These are phyloP conservation scores for Leucocoprinus leucothites DNA, from an alignment of 768 basidiomycete species.

Conservation along the genomic window DNA sequence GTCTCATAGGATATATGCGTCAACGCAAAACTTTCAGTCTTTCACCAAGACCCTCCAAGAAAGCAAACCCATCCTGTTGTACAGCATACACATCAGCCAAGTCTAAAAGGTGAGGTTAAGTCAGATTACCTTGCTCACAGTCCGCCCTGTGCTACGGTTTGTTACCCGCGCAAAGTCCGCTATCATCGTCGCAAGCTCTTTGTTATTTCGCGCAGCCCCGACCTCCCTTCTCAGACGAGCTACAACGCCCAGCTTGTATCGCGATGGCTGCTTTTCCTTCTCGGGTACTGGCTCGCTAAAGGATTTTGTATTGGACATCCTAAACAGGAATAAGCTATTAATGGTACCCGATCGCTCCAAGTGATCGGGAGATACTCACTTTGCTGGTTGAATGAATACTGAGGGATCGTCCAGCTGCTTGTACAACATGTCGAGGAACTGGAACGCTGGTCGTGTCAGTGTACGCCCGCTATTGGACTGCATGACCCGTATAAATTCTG, in stretches of 20 bases:
- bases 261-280: slow-evolving; percentile 36
- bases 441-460: slow-evolving; percentile 67
- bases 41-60: slow-evolving; percentile 58
- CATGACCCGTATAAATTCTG: slow-evolving; percentile 60
- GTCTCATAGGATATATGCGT: slow-evolving; percentile 1
- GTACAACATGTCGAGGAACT: slow-evolving; percentile 65
- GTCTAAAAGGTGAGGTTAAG: background rate
- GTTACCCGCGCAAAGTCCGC: slow-evolving; percentile 70
- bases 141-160: slow-evolving; percentile 64
- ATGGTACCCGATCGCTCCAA: background rate
- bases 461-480: slow-evolving; percentile 64
- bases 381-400: slow-evolving; percentile 52
- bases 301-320: slow-evolving; percentile 36
- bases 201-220: slow-evolving; percentile 44
- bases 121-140: slow-evolving; percentile 60
- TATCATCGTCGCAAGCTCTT: slow-evolving; percentile 60
- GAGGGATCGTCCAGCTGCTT: slow-evolving; percentile 72
- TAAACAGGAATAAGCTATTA: slow-evolving; percentile 14
- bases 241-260: slow-evolving; percentile 58
- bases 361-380: slow-evolving; percentile 30
- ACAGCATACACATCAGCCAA: slow-evolving; percentile 5
- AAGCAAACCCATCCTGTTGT: slow-evolving; percentile 59
- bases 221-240: slow-evolving; percentile 58
- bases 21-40: slow-evolving; percentile 44
- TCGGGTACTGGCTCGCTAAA: slow-evolving; percentile 36